Conservation (phyloP, 306 rosid genomes). For the Vigna trinervia region DNA sequence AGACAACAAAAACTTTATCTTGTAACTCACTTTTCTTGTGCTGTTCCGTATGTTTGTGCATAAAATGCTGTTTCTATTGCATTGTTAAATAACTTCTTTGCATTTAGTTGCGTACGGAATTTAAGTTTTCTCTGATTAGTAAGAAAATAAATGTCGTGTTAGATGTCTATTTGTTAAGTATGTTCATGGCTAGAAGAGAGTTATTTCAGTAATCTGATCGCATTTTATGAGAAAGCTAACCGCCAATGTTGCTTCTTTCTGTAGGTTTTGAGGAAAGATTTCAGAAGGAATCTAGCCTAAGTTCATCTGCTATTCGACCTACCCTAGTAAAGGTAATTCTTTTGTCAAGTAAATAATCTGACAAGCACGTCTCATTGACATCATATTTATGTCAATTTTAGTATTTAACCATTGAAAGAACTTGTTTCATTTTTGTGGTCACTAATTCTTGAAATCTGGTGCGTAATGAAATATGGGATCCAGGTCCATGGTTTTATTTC, state of each 20-base stretch:
- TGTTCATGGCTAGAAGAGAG: conserved; percentile 23
- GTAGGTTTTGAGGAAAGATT: conserved; percentile 98
- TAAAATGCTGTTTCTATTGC: not conserved
- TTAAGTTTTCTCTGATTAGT: not conserved
- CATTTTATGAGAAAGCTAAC: conserved; percentile 29
- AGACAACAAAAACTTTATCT: not conserved
- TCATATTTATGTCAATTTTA: conserved; percentile 20
- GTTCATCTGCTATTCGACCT: conserved; percentile 93
- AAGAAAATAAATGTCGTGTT: not conserved
- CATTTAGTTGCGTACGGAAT: conserved; percentile 26
- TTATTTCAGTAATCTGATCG: conserved; percentile 5
- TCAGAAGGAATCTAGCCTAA: conserved; percentile 89
- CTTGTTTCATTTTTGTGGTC: not conserved
- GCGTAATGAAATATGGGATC: not conserved
- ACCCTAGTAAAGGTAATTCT: conserved; percentile 85
- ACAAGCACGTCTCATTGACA: not conserved
- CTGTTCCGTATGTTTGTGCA: not conserved
- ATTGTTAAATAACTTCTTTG: not conserved
- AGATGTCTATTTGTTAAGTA: conserved; percentile 7
- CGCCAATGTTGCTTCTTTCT: conserved; percentile 30
- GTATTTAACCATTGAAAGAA: not conserved
- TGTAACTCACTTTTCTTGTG: not conserved
- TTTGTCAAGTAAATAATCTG: conserved; percentile 23
- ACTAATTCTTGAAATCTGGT: conserved; percentile 1
- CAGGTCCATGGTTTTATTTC: not conserved